A percentile compares a stretch with the other conserved stretches of the same genome.
phyloP scores from a whole-genome alignment of 192 early-diverging fungal species.

The Coemansia sp. region DNA sequence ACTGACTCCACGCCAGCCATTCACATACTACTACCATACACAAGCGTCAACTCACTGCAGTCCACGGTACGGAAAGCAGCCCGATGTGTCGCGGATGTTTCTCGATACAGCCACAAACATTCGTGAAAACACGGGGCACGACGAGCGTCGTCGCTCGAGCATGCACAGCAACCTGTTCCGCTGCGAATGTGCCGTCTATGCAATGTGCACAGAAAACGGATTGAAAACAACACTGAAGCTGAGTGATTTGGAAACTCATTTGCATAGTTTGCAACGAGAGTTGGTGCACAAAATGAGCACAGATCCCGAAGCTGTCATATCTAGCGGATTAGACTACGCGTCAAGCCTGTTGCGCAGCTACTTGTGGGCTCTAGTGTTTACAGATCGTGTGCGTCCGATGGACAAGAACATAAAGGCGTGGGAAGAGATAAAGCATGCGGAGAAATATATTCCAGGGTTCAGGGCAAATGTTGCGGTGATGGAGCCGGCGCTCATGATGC shows the following conservation, averaged over 20 bases:
- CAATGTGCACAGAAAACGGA: constrained; percentile 4
- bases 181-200: constrained; percentile 23
- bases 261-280: constrained; percentile 17
- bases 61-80: constrained; percentile 4
- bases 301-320: too few relatives aligned
- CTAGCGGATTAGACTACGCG: background rate
- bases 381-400: background rate
- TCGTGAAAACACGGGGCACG: background rate
- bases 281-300: background rate
- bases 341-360: constrained; percentile 24
- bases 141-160: background rate
- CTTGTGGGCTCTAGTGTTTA: constrained; percentile 28
- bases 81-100: background rate
- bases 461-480: constrained; percentile 19
- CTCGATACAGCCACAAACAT: background rate
- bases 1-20: constrained; percentile 33
- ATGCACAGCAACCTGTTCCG: constrained; percentile 21
- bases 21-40: constrained; percentile 39
- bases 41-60: constrained; percentile 27
- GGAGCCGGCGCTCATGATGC: constrained; percentile 26
- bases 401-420: constrained; percentile 1
- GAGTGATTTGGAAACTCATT: constrained; percentile 8
- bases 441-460: constrained; percentile 14
- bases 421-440: constrained; percentile 14
- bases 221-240: background rate